Evolutionary conservation across 2,329 filamentous ascomycete species (phyloP).

Genomic region (Fusarium sp.): DNA sequence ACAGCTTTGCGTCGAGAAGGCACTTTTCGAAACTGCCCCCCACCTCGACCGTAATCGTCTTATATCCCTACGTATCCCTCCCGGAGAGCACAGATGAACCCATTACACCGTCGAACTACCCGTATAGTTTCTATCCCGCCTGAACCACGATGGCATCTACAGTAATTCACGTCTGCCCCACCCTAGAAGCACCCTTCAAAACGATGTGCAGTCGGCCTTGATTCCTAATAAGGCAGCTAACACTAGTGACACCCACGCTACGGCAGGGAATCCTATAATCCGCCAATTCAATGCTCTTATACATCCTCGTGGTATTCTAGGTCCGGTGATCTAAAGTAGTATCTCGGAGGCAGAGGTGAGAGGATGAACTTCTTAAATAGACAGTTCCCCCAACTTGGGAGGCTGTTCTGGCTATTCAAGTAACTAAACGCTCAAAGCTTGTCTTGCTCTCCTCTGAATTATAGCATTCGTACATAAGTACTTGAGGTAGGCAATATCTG

Average conservation of each 20-base stretch:
- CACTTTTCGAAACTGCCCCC: not conserved
- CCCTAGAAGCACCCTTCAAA: constrained; percentile 22
- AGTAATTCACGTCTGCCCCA: constrained; percentile 16
- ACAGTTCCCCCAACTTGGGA: constrained; percentile 4
- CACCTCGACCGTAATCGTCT: not conserved
- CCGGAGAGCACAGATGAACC: not conserved
- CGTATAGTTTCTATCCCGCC: not conserved
- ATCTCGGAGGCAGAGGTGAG: constrained; percentile 8
- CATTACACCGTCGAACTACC: not conserved
- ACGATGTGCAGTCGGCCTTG: constrained; percentile 28
- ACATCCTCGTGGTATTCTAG: constrained; percentile 26
- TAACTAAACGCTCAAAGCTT: not conserved
- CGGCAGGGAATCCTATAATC: constrained; percentile 29
- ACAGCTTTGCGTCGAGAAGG: not conserved
- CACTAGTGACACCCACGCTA: constrained; percentile 15
- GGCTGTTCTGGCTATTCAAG: not conserved
- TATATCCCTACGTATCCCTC: not conserved
- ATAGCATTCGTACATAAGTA: not conserved
- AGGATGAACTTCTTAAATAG: constrained; percentile 19
- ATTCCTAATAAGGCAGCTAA: constrained; percentile 37
- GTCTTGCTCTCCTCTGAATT: not conserved
- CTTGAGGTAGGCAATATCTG: not conserved
- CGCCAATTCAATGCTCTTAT: constrained; percentile 40
- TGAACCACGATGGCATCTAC: not conserved
- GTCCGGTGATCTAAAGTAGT: constrained; percentile 20